Evolutionary conservation across 257 asterid species (phyloP), one percentile per base, ranked within the genome.

Genomic region (Lantana camara): DNA sequence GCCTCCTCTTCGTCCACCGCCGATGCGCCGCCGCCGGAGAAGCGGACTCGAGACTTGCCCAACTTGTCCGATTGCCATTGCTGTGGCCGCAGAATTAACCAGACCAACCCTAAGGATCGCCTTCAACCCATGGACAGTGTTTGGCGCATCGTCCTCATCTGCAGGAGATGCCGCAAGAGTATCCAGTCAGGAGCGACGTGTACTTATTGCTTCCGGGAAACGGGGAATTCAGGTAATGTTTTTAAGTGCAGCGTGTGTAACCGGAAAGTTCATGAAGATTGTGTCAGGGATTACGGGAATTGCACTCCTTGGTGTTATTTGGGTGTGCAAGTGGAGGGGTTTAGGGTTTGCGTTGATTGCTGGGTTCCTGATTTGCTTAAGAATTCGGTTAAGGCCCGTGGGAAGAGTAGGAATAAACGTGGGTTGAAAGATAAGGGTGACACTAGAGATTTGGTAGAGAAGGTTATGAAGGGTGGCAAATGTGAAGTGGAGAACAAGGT

Each of bases 111-210:
- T 15, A 77, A 72, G 59, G 95, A 83, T 30, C 88, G 95, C 60
- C 92, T 93, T 45, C 96, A 66, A 53, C 81, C 83, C 32, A 58
- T 93, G 71, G 80, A 78, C 62, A 93, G 99, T 66, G 70, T 81
- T 70, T 93, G 99, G 99, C 86, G 99, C 41, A 77, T 93, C 57
- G 90, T 88, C 34, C 96, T 93, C 40, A 77, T 90, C 58, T 93
- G 99, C 69, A 77, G 68, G 40, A 81, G 70, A 37, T 93, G 99
- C 71, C 75, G 74, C 67, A 72, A 75, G 59, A 48, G 40, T 56
- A 61, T 89, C 22, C 68, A 35, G 46, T 74, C 80, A 24, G 88
- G 89, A 37, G 70, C 75, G 30, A 59, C 78, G 12, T 90, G 99
- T 77, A 53, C 91, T 75, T 93, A 85, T 66, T 93, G 99, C 75